Evolutionary conservation across 2,329 filamentous ascomycete genomes (phyloP).

Genomic region (Stachybotrys elegans): DNA sequence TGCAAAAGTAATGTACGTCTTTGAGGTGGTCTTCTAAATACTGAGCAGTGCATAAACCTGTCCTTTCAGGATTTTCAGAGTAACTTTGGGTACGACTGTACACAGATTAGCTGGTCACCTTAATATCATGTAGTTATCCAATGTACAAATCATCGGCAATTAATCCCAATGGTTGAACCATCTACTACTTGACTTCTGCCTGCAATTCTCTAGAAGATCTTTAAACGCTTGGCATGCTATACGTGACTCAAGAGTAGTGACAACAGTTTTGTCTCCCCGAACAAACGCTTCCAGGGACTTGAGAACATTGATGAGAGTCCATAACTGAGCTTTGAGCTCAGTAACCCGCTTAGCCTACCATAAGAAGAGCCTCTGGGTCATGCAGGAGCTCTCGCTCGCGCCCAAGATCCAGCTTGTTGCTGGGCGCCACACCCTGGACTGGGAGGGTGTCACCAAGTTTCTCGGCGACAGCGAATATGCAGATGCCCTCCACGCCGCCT

Average conservation of each 20-base stretch:
- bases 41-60: conserved; percentile 14
- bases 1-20: conserved; percentile 1
- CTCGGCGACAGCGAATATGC: conserved; percentile 2
- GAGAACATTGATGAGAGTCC: conserved; percentile 6
- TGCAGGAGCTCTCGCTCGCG: conserved; percentile 1
- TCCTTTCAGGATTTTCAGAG: conserved; percentile 12
- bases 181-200: conserved; percentile 3
- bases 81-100: conserved; percentile 6
- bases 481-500: conserved; percentile 1
- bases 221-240: conserved; percentile 36
- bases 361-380: no score
- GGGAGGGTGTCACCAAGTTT: conserved; percentile 1
- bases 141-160: no score
- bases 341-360: conserved; percentile 5
- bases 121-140: conserved; percentile 38
- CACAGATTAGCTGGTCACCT: conserved; percentile 15
- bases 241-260: conserved; percentile 20
- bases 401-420: conserved; percentile 5
- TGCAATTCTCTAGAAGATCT: not conserved
- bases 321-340: conserved; percentile 9
- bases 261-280: conserved; percentile 5
- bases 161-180: conserved; percentile 35
- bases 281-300: conserved; percentile 2
- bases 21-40: conserved; percentile 10
- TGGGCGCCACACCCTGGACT: not conserved